A percentile compares a stretch with the other conserved stretches of the same genome.
phyloP scores from a whole-genome alignment of 371 early-diverging fungal genomes.

The Haplosporangium sp. region DNA sequence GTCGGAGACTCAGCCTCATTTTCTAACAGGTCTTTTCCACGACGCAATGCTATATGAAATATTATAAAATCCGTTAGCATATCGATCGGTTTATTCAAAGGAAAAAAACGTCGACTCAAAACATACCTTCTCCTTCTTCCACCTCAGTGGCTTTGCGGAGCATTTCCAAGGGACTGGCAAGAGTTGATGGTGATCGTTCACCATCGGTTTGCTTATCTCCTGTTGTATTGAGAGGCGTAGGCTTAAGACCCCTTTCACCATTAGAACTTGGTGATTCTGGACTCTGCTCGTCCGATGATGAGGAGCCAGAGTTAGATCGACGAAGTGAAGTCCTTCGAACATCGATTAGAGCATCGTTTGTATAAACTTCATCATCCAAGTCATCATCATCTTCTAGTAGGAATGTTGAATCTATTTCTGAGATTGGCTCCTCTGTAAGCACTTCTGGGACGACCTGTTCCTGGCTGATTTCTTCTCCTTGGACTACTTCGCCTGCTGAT shows the following conservation, averaged over 20 bases:
- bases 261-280: slow-evolving; percentile 5
- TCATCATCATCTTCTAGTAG: slow-evolving; percentile 69
- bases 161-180: slow-evolving; percentile 53
- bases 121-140: slow-evolving; percentile 59
- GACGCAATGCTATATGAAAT: slow-evolving; percentile 31
- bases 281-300: neutral
- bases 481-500: neutral
- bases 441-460: slow-evolving; percentile 19
- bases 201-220: slow-evolving; percentile 1
- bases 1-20: slow-evolving; percentile 29
- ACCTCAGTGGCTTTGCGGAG: slow-evolving; percentile 58
- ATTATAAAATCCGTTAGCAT: neutral
- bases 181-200: slow-evolving; percentile 36
- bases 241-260: slow-evolving; percentile 30
- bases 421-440: slow-evolving; percentile 13
- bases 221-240: slow-evolving; percentile 22
- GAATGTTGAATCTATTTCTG: slow-evolving; percentile 53
- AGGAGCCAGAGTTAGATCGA: neutral
- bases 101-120: neutral
- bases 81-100: neutral
- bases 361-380: slow-evolving; percentile 46
- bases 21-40: slow-evolving; percentile 46
- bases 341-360: slow-evolving; percentile 39
- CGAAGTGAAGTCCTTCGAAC: slow-evolving; percentile 26
- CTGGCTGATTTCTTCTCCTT: neutral